phyloP scores from a whole-genome alignment of 371 early-diverging fungal species.

The Saksenaea oblongispora region DNA sequence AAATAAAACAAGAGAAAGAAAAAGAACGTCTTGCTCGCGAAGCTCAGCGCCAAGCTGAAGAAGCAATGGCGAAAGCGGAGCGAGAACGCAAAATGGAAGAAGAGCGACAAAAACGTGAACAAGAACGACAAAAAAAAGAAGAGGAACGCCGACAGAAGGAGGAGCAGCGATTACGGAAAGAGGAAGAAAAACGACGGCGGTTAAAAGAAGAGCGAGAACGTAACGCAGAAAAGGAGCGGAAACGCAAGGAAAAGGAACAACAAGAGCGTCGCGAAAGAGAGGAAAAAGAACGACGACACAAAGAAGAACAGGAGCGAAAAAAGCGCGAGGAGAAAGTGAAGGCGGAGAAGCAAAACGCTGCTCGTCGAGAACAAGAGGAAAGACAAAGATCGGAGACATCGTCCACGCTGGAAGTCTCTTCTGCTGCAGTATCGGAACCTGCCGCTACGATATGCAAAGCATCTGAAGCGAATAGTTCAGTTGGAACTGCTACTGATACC shows the following conservation, averaged over 20 bases:
- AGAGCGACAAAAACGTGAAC: slow-evolving; percentile 57
- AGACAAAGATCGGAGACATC: neutral
- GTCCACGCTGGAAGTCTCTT: neutral
- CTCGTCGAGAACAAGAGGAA: neutral
- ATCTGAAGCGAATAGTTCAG: neutral
- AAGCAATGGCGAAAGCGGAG: slow-evolving; percentile 33
- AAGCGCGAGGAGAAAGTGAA: slow-evolving; percentile 32
- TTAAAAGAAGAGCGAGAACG: slow-evolving; percentile 54
- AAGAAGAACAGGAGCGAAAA: slow-evolving; percentile 28
- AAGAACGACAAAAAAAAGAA: slow-evolving; percentile 28
- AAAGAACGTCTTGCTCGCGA: slow-evolving; percentile 41
- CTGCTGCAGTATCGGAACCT: neutral
- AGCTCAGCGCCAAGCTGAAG: slow-evolving; percentile 40
- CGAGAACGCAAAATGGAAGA: slow-evolving; percentile 35
- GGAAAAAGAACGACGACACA: slow-evolving; percentile 45
- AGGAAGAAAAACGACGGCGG: slow-evolving; percentile 56
- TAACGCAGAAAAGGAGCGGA: slow-evolving; percentile 53
- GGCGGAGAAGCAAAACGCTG: slow-evolving; percentile 9
- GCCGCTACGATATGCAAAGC: too few relatives aligned
- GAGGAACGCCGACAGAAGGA: slow-evolving; percentile 44
- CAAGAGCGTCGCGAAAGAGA: slow-evolving; percentile 49
- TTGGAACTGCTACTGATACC: neutral
- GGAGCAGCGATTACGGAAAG: slow-evolving; percentile 53
- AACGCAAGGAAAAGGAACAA: slow-evolving; percentile 60
- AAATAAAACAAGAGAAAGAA: slow-evolving; percentile 44